Percentiles rank a stretch among this genome's conserved stretches.
Conservation (phyloP, 2,329 filamentous ascomycete genomes). For the Sarocladium brachiariae region DNA sequence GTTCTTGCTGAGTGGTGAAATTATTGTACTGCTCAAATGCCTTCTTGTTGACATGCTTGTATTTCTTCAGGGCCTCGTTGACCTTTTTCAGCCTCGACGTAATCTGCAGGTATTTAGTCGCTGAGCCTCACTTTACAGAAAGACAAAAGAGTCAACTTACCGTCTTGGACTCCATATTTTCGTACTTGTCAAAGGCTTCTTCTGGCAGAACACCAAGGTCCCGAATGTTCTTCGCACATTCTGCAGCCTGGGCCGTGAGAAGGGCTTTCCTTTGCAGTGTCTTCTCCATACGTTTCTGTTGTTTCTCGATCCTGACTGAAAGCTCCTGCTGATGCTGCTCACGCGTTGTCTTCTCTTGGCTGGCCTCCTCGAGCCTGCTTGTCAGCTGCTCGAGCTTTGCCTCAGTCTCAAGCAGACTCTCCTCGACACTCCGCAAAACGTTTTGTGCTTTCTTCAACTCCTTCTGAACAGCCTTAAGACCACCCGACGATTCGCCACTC, state of each 20-base stretch:
- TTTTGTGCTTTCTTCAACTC: conserved; percentile 75
- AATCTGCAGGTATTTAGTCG: conserved; percentile 34
- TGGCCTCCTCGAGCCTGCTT: conserved; percentile 47
- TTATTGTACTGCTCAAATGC: conserved; percentile 98
- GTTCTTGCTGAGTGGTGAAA: conserved; percentile 88
- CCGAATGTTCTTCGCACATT: conserved; percentile 82
- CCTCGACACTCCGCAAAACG: conserved; percentile 57
- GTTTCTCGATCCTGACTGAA: conserved; percentile 69
- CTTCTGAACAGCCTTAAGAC: conserved; percentile 69
- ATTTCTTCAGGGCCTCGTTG: conserved; percentile 90
- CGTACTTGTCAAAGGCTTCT: conserved; percentile 87
- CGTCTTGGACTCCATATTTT: conserved; percentile 70
- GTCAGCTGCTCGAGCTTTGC: conserved; percentile 52
- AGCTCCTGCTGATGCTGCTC: conserved; percentile 70
- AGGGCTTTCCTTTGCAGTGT: conserved; percentile 82
- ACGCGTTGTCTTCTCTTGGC: conserved; percentile 51
- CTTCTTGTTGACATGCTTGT: conserved; percentile 98
- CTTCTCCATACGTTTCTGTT: conserved; percentile 88
- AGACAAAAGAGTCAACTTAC: conserved; percentile 38
- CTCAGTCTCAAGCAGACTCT: conserved; percentile 69
- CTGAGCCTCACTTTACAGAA: neutral
- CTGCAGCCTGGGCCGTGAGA: conserved; percentile 67
- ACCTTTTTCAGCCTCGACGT: conserved; percentile 75
- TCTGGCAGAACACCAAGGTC: conserved; percentile 90
- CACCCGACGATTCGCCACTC: conserved; percentile 54